Evolutionary conservation across 305 asterid genomes (phyloP).

Genomic region (Fraxinus dipetala): DNA sequence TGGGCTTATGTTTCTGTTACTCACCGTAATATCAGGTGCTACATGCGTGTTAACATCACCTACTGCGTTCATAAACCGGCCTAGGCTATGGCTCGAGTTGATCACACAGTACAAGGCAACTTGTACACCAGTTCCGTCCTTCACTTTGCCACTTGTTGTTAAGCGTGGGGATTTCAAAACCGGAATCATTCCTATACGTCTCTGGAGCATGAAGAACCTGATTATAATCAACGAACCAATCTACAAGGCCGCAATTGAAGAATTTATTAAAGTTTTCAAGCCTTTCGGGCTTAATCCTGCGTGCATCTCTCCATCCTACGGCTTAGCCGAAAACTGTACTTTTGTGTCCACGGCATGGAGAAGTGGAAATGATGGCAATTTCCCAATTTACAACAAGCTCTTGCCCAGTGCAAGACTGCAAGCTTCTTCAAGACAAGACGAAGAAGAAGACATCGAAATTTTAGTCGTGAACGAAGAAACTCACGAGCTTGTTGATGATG

Average conservation of each 20-base stretch:
- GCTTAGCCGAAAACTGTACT: slow-evolving; percentile 76
- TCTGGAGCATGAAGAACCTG: slow-evolving; percentile 51
- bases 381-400: slow-evolving; percentile 46
- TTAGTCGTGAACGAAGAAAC: slow-evolving; percentile 60
- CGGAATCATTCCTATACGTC: slow-evolving; percentile 31
- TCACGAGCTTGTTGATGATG: slow-evolving; percentile 49
- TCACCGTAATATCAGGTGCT: slow-evolving; percentile 65
- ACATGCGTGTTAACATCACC: slow-evolving; percentile 70
- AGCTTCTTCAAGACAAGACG: slow-evolving; percentile 4
- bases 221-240: slow-evolving; percentile 77
- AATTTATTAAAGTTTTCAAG: slow-evolving; percentile 38
- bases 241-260: slow-evolving; percentile 38
- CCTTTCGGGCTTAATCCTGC: slow-evolving; percentile 46
- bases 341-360: slow-evolving; percentile 81
- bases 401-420: slow-evolving; percentile 64
- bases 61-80: slow-evolving; percentile 50
- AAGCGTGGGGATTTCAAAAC: slow-evolving; percentile 40
- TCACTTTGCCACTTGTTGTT: slow-evolving; percentile 65
- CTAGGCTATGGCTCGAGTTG: slow-evolving; percentile 73
- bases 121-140: slow-evolving; percentile 79
- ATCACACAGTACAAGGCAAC: slow-evolving; percentile 48
- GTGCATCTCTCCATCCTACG: slow-evolving; percentile 70
- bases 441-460: slow-evolving; percentile 47
- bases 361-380: slow-evolving; percentile 23
- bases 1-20: slow-evolving; percentile 68